Evolutionary conservation across 768 basidiomycete genomes (phyloP), one percentile per base, ranked within the genome.

Genomic region (Termitomyces sp.): DNA sequence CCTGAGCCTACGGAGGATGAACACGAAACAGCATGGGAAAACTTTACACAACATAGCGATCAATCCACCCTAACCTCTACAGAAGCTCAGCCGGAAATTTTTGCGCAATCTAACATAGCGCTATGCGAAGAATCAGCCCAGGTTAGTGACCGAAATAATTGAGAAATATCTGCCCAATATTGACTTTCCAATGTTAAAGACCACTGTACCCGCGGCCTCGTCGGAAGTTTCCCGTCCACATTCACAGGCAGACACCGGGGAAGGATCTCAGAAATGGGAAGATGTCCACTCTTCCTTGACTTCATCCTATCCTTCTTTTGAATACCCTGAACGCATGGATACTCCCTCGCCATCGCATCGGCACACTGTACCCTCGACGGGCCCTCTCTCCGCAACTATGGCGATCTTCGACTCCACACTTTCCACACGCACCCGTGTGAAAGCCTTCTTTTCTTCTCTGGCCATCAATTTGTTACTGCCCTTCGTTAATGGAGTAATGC

Each of bases 401-500:
- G 81, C 88, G 37, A 82, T 93, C 51, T 91, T 91, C 73, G 87
- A 92, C 73, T 70, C 79, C 29, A 77, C 84, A 36, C 78, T 94
- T 52, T 84, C 89, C 42, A 78, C 79, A 54, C 83, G 83, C 63
- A 88, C 90, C 37, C 86, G 92, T 56, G 68, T 84, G 50, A 84
- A 82, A 45, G 90, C 92, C 9, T 71, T 92, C 56, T 73, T 88
- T 57, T 87, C 91, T 15, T 86, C 89, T 29, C 71, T 94, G 64
- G 89, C 89, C 32, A 91, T 96, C 71, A 96, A 96, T 71, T 71
- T 96, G 63, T 70, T 91, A 0, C 80, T 96, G 43, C 94, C 94
- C 0, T 96, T 96, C 72, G 83, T 96, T 9, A 96, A 96, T 65
- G 94, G 94, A 20, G 91, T 96, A 60, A 96, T 96, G 94, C 85